Evolutionary conservation across 768 basidiomycete genomes (phyloP).

Genomic region (Suillus subluteus): DNA sequence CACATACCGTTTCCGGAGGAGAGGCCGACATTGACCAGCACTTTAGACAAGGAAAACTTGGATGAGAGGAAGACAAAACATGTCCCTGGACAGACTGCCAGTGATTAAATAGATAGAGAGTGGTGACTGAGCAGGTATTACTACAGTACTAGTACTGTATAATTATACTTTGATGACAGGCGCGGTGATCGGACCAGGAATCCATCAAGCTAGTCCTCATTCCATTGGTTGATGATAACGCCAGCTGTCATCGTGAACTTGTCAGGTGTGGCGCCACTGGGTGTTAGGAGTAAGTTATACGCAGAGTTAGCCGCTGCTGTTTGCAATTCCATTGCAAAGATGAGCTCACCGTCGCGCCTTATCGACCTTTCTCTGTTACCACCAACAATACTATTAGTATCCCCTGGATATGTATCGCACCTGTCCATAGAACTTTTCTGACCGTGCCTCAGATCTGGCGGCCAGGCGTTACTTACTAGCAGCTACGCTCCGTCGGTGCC

Average conservation of each 20-base stretch:
- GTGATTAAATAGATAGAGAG: background rate
- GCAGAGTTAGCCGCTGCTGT: background rate
- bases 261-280: background rate
- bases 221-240: background rate
- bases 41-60: background rate
- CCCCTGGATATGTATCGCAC: background rate
- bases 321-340: background rate
- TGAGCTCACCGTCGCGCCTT: background rate
- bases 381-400: background rate
- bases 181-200: background rate
- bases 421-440: too few relatives aligned
- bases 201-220: background rate
- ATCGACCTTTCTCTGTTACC: background rate
- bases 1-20: background rate
- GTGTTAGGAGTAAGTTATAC: background rate
- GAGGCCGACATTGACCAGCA: background rate
- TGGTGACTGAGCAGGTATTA: background rate
- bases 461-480: too few relatives aligned
- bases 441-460: too few relatives aligned
- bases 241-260: background rate
- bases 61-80: background rate
- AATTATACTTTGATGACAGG: background rate
- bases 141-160: background rate
- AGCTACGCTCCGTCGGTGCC: background rate
- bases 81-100: background rate